Evolutionary conservation across 257 asterid genomes (phyloP), one percentile per base, ranked within the genome.

Genomic region (Datura wrightii): DNA sequence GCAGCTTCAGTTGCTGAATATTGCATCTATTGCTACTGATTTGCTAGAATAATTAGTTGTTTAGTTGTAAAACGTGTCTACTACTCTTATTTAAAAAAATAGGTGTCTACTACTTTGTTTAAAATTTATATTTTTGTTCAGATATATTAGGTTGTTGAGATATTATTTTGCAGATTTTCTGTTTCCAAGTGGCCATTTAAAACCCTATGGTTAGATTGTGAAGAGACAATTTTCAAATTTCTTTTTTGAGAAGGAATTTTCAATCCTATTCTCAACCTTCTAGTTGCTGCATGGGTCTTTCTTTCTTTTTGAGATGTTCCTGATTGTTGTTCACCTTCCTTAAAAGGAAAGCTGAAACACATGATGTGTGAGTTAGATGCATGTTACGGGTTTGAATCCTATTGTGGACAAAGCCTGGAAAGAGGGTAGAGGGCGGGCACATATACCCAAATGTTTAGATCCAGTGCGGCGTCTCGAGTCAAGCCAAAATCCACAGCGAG

Each of bases 291-390:
- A 66, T 66, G 19, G 14, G 54, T 71, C 56, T 24, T 71, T 41
- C 56, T 71, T 44, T 71, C 56, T 71, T 44, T 42, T n/a, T 71
- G 37, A 48, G 56, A 5, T 24, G 59, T 19, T 46, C 19, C 80
- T 24, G 5, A 74, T 48, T 48, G 60, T 14, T 44, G 80, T 42
- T 18, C 50, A 19, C n/a, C 37, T n/a, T n/a, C 58, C 58, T 5
- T 44, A 46, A 10, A 46, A 3, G 58, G 80, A 71, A 72, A 72
- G 41, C 80, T 46, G 58, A 58, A 72, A 59, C 80, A 72, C 19
- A 44, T 46, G 80, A 46, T 46, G n/a, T 11, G n/a, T 46, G 39
- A 50, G 80, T 74, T 10, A 74, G 80, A 50, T 4, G 8, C 34
- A 48, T 7, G 56, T 46, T 59, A 48, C 58, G 39, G 42, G 19